These are phyloP conservation scores for Cutaneotrichosporon mucoides DNA, from an alignment of 1,284 basidiomycete species.

Conservation along the genomic window DNA sequence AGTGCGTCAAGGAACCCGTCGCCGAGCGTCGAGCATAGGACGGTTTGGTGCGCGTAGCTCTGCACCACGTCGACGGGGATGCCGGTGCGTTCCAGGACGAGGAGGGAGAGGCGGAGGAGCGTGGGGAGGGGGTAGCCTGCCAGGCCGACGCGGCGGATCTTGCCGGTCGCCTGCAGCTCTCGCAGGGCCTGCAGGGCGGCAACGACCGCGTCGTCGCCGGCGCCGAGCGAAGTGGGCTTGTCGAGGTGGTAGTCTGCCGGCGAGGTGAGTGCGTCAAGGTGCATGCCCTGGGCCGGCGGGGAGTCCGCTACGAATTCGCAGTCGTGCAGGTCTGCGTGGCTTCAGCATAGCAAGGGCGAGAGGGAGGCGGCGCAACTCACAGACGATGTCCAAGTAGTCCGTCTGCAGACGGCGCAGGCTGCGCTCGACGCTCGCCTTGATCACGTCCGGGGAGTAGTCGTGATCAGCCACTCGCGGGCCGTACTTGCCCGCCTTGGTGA, in stretches of 20 bases:
- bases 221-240: constrained; percentile 50
- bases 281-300: constrained; percentile 44
- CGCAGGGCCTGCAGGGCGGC: constrained; percentile 70
- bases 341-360: too few relatives aligned
- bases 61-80: constrained; percentile 69
- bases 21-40: constrained; percentile 70
- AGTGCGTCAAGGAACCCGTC: constrained; percentile 61
- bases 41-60: constrained; percentile 78
- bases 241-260: constrained; percentile 6
- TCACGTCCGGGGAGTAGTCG: constrained; percentile 66
- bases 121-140: constrained; percentile 84
- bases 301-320: constrained; percentile 73
- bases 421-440: constrained; percentile 66
- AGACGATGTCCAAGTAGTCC: constrained; percentile 76
- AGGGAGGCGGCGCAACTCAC: constrained; percentile 17
- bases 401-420: constrained; percentile 73
- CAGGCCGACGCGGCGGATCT: constrained; percentile 77
- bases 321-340: constrained; percentile 71
- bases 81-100: constrained; percentile 59
- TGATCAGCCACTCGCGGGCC: constrained; percentile 62
- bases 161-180: constrained; percentile 70
- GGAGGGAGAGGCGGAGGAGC: constrained; percentile 73
- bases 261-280: constrained; percentile 53
- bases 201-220: constrained; percentile 75
- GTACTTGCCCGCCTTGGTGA: constrained; percentile 93